Evolutionary conservation across 371 early-diverging fungal species (phyloP), one percentile per base, ranked within the genome.

Genomic region (Nematocida sp.): DNA sequence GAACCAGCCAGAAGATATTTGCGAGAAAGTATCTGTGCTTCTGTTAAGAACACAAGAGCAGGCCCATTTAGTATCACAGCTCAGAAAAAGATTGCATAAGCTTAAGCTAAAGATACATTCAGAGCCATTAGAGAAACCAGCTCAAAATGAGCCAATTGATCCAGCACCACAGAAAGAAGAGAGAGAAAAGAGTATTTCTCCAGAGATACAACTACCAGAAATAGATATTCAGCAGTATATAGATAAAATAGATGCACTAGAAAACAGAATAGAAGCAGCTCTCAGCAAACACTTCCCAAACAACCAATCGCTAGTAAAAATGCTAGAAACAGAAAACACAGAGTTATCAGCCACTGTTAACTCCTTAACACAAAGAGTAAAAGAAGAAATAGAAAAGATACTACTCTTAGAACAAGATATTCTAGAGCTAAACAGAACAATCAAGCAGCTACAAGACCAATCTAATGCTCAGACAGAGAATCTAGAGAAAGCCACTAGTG

Each of bases 241-340:
- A 81, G 93, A 95, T 75, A 96, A 96, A 84, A 93, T 95, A 40
- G 92, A 96, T 78, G 94, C 94, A 77, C 92, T 97, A 25, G 94
- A 99, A 85, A 96, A 95, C 83, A 96, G 95, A 86, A 90, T 91
- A 76, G 96, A 91, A 81, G 83, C 95, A 78, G 88, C 96, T 67
- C 86, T 97, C 76, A 95, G 96, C 74, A 93, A 89, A 79, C 86
- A 96, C 54, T 97, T 97, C 4, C 89, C 95, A 41, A 95, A 98
- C 80, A 95, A 94, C 79, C 96, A 96, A 82, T 89, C 93, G 37
- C 88, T 96, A 58, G 96, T 96, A 49, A 95, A 96, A 82, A 94
- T 95, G n/a, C 96, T 99, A 96, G 98, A 97, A 84, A 92, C 96
- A 19, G 98, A 97, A 37, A 60, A 40, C 37, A 38, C 1, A 11